Base-by-base conservation (phyloP, 169 alveolate genomes). In the Sarcocystis neurona region DNA sequence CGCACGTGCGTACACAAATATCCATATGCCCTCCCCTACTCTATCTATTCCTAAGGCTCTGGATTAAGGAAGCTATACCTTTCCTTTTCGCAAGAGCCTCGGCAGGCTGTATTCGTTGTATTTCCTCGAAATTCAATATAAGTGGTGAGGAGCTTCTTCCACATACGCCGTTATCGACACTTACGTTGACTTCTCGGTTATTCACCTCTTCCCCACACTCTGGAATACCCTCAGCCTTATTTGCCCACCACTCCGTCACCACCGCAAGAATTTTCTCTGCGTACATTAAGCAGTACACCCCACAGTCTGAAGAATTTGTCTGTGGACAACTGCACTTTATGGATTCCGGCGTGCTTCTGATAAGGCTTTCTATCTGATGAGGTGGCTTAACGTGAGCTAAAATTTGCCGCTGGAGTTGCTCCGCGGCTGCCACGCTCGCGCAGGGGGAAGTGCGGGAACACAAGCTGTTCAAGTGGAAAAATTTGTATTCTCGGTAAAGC, bases 401-500 rank as follows among this genome's bases (percentile, higher is more conserved):
- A 20, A 63, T 20, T 30, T 6, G 39, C 43, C 34, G 75, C 0
- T 32, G 75, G 20, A 39, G 75, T 30, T 18, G 0, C 18, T 39
- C 75, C n/a, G 75, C 75, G 30, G 37, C 75, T 4, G 34, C 27
- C n/a, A 32, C 34, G 30, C 75, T 44, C 46, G 46, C 46, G n/a
- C 46, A 63, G 0, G 23, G 43, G 46, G n/a, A 44, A 23, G 44
- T 5, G 3, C 34, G 12, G 43, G 18, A 44, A 6, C 75, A 39
- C 12, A 63, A 10, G 43, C 75, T 63, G 75, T 63, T 44, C 46
- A 63, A 63, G 75, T 63, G 75, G 43, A 63, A 63, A 30, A n/a
- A 63, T 30, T 63, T 5, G 75, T 63, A 30, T 6, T 44, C 44
- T 15, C 75, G n/a, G 43, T n/a, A 23, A 39, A 30, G 43, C 15